Evolutionary conservation across 2,329 filamentous ascomycete genomes (phyloP), one percentile per base, ranked within the genome.

Genomic region (Talaromyces sp.): DNA sequence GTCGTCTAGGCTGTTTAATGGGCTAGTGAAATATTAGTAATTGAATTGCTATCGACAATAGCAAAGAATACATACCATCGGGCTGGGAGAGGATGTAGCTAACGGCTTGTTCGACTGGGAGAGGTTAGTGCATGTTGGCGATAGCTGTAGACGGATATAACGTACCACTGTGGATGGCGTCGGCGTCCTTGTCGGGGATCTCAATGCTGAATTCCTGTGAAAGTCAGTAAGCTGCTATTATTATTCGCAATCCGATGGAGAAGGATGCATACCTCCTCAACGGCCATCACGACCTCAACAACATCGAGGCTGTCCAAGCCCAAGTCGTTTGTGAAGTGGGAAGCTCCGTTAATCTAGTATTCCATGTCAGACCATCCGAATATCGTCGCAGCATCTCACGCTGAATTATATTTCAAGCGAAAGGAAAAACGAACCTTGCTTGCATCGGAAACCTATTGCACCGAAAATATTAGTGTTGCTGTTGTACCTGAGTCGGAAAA

Each of bases 201-300:
- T 97, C 93, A 79, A 97, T 95, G 90, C 92, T 90, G 82, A 90
- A 90, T 76, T 90, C 88, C 88, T 89, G 73, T 74, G 38, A 62
- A 27, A 54, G 17, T 64, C 15, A 68, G 65, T 65, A 53, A 29
- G 58, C 43, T 51, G 45, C 34, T 15, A 19, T 11, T 36, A 34
- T 36, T 53, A n/a, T 13, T 19, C 22, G 22, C 2, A 7, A 38
- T 15, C 13, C 15, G 1, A 19, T 22, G 8, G 15, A n/a, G 27
- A n/a, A n/a, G 27, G 2, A 53, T 47, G 5, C 34, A 70, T 82
- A 93, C 91, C 89, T 99, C 95, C 87, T 99, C 95, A 82, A 99
- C 98, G 71, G 95, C 95, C 95, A 99, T 99, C 74, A 99, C 95
- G 72, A 99, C 95, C 86, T 99, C 95, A 70, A 99, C 95, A 69